Evolutionary conservation across 345 rosid genomes (phyloP), one percentile per base, ranked within the genome.

Genomic region (Boechera divaricarpa): DNA sequence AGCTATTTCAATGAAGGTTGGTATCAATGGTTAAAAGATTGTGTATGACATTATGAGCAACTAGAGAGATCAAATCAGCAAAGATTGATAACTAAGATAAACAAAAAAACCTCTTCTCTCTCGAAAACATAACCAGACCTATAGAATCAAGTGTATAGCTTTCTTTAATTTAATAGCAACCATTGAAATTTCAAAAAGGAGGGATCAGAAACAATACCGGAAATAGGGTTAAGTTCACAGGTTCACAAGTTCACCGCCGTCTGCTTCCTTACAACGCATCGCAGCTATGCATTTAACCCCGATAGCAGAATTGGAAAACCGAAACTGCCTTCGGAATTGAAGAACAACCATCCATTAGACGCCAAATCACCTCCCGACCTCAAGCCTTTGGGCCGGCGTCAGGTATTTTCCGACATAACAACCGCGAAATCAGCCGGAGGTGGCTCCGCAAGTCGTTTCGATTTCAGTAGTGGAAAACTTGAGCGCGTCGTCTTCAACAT

Each of bases 1-100:
- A 10, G 21, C 64, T 68, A 68, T 49, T 8, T 56, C 49, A 51
- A 24, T 61, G 74, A 69, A 61, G 49, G 16, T 21, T 35, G 49
- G 18, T 63, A 73, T 39, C 69, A 53, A 29, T 52, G 53, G 53
- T 7, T 62, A 10, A 49, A 13, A 48, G 57, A 55, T 48, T 71
- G 26, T 35, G 21, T 33, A 58, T 24, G 26, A 28, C 38, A 26
- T n/a, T 45, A 55, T 64, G 31, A 13, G 49, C 38, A 47, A 39
- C n/a, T 57, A 74, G 9, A 74, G 15, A 44, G 13, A 55, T 28
- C 35, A 38, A 53, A 68, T 53, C 28, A 53, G 35, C 45, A 53
- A 73, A 38, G 13, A 52, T 32, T 18, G 18, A 6, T 21, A 47
- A 48, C 11, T 2, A 57, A 69, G 13, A 44, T 39, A 45, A 6